phyloP scores from a whole-genome alignment of 164 flowering plant species.

The Sedum album region DNA sequence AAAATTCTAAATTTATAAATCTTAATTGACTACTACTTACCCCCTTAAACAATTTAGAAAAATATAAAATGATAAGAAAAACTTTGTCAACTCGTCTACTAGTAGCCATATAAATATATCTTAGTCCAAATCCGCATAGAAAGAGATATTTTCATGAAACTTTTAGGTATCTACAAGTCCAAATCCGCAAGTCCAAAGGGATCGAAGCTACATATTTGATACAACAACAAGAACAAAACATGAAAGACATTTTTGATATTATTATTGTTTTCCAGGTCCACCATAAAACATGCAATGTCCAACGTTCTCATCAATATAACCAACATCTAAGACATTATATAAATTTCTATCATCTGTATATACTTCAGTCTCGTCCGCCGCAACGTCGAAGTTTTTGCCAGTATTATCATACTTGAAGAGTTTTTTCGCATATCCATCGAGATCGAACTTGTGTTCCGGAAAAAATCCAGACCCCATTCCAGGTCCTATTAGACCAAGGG shows the following conservation, averaged over 20 bases:
- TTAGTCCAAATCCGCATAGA: conserved; percentile 94
- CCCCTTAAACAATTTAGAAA: too few species aligned
- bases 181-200: too few species aligned
- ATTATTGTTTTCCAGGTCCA: not conserved
- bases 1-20: too few species aligned
- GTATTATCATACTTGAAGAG: not conserved
- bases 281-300: not conserved
- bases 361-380: not conserved
- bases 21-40: too few species aligned
- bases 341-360: too few species aligned
- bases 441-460: not conserved
- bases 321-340: not conserved
- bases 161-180: conserved; percentile 98
- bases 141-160: conserved; percentile 86
- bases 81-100: too few species aligned
- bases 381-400: not conserved
- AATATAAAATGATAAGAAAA: too few species aligned
- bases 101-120: too few species aligned
- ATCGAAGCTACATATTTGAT: conserved; percentile 93
- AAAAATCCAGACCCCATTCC: not conserved
- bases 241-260: conserved; percentile 86
- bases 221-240: conserved; percentile 98
- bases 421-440: not conserved
- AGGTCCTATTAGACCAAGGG: not conserved
- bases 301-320: not conserved